Conservation (phyloP, 2,329 filamentous ascomycete species). For the Aspergillus cejpii region DNA sequence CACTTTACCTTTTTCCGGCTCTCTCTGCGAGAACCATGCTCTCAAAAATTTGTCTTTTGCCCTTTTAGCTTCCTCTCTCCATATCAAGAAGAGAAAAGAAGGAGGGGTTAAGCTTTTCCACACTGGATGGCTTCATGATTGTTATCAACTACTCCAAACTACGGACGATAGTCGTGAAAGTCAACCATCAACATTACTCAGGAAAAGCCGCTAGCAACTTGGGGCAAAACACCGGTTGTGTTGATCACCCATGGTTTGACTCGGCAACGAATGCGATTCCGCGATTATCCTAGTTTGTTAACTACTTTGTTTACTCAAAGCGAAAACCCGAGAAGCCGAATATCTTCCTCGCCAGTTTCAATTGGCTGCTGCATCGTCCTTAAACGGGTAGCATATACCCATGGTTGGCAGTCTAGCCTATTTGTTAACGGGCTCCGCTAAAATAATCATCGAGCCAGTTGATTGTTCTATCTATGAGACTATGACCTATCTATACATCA, state of each 20-base stretch:
- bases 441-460: not conserved
- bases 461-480: not conserved
- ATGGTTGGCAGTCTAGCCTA: not conserved
- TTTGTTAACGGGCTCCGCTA: not conserved
- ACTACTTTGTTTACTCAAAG: conserved; percentile 3
- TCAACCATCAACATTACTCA: not conserved
- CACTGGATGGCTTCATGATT: conserved; percentile 3
- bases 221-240: conserved; percentile 14
- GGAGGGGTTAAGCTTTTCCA: not conserved
- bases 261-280: conserved; percentile 7
- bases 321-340: not conserved
- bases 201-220: conserved; percentile 3
- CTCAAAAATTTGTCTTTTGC: too few species aligned
- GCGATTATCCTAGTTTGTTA: conserved; percentile 7
- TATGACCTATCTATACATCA: too few species aligned
- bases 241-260: conserved; percentile 16
- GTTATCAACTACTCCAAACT: too few species aligned
- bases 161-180: too few species aligned
- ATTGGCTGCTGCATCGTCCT: not conserved
- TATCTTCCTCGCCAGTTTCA: not conserved
- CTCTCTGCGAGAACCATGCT: not conserved
- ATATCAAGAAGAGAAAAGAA: not conserved
- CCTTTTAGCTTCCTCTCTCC: too few species aligned
- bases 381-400: not conserved
- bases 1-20: not conserved